Evolutionary conservation across 192 early-diverging fungal genomes (phyloP).

Genomic region (Lobosporangium transversale): DNA sequence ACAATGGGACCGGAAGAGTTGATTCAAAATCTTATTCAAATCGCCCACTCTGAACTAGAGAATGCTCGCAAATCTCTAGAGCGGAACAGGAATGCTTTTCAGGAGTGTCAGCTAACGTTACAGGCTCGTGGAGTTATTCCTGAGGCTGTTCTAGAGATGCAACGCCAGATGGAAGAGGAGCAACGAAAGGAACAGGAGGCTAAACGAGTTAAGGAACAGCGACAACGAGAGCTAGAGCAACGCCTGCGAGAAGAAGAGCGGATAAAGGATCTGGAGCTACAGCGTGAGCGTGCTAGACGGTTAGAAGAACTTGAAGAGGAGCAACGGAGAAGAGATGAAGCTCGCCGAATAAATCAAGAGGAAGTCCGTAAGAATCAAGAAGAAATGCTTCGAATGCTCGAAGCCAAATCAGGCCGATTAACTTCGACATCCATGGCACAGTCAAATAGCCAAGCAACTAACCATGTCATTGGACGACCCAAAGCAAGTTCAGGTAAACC

Average conservation of each 20-base stretch:
- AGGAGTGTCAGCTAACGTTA: conserved; percentile 38
- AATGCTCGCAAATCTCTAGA: conserved; percentile 22
- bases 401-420: conserved; percentile 1
- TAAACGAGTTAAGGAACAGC: conserved; percentile 31
- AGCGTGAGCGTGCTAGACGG: conserved; percentile 15
- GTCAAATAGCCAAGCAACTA: conserved; percentile 5
- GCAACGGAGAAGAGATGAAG: conserved; percentile 3
- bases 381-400: not conserved
- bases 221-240: conserved; percentile 6
- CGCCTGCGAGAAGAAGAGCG: conserved; percentile 6
- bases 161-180: conserved; percentile 48
- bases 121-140: conserved; percentile 34
- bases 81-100: conserved; percentile 27
- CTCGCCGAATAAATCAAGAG: not conserved
- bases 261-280: not conserved
- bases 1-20: conserved; percentile 22
- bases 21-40: conserved; percentile 31
- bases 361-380: conserved; percentile 6
- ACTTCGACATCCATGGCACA: not conserved
- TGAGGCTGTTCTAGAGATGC: conserved; percentile 26
- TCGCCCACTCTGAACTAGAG: conserved; percentile 27
- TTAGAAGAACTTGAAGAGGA: conserved; percentile 11
- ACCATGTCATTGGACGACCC: conserved; percentile 20
- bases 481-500: conserved; percentile 39
- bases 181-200: conserved; percentile 20